A percentile compares a stretch with the other conserved stretches of the same genome.
phyloP scores from a whole-genome alignment of 495 filamentous ascomycete species.

The Penicillium silybi region DNA sequence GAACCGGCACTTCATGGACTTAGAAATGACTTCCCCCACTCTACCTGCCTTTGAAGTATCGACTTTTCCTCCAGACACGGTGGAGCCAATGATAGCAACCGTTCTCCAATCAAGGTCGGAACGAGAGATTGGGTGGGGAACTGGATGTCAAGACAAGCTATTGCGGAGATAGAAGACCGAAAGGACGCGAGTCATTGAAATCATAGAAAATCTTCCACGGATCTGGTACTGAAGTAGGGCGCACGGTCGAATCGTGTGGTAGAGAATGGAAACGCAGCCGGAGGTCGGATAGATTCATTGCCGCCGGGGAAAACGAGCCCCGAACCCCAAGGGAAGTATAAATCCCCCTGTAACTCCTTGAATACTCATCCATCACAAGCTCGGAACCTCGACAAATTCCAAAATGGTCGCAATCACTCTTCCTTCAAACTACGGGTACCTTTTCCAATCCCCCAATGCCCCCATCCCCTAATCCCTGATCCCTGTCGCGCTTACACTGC shows the following conservation, averaged over 20 bases:
- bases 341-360: not conserved
- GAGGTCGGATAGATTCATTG: slow-evolving; percentile 10
- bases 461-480: not conserved
- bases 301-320: not conserved
- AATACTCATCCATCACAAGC: not conserved
- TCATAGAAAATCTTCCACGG: not conserved
- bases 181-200: not conserved
- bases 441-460: not conserved
- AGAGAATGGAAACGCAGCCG: not conserved
- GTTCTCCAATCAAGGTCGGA: not conserved
- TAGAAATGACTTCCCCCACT: not conserved
- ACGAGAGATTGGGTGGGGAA: not conserved
- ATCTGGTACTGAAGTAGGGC: not conserved
- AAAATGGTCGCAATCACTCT: slow-evolving; percentile 41
- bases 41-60: not conserved
- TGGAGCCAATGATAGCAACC: not conserved
- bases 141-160: not conserved
- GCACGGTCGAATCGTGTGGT: not conserved
- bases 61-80: not conserved
- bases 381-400: not conserved
- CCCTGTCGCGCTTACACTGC: slow-evolving; percentile 1
- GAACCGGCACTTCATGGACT: not conserved
- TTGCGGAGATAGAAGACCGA: not conserved
- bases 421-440: slow-evolving; percentile 50
- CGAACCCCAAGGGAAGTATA: not conserved